A percentile compares a stretch with the other conserved stretches of the same genome.
Evolutionary conservation across 495 filamentous ascomycete species (phyloP).

Genomic region (Talaromyces wortmannii): DNA sequence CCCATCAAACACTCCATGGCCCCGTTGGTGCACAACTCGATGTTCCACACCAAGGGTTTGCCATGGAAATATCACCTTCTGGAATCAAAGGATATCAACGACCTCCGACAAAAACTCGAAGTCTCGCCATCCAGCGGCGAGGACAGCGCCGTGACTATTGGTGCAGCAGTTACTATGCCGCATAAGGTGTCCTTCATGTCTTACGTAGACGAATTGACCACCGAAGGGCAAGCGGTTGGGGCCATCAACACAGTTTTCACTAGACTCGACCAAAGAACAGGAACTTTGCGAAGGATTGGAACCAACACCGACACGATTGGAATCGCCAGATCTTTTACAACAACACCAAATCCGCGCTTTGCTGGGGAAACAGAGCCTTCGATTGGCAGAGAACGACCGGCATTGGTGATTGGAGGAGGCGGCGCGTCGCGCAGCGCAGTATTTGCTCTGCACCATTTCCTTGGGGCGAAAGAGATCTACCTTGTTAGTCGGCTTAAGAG

Average conservation of each 20-base stretch:
- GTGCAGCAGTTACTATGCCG: conserved; percentile 43
- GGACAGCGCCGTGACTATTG: conserved; percentile 31
- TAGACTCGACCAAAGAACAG: conserved; percentile 15
- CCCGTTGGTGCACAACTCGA: neutral
- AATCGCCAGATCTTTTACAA: conserved; percentile 1
- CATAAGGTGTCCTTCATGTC: conserved; percentile 36
- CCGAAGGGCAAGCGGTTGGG: conserved; percentile 22
- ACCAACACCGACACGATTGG: conserved; percentile 43
- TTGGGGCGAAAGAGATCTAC: neutral
- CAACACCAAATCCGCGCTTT: conserved; percentile 17
- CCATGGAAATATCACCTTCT: neutral
- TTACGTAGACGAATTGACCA: conserved; percentile 26
- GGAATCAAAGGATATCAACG: neutral
- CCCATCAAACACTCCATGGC: neutral
- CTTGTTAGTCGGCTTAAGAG: neutral
- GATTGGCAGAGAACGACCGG: conserved; percentile 8
- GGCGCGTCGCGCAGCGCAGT: conserved; percentile 35
- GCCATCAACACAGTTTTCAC: conserved; percentile 38
- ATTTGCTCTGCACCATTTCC: conserved; percentile 18
- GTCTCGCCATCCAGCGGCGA: neutral
- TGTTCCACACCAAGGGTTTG: neutral
- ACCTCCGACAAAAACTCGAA: neutral
- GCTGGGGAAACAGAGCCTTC: neutral
- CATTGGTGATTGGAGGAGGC: conserved; percentile 36
- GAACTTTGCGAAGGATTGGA: conserved; percentile 10